Conservation (phyloP, 306 rosid species). For the Acacia melanoxylon region DNA sequence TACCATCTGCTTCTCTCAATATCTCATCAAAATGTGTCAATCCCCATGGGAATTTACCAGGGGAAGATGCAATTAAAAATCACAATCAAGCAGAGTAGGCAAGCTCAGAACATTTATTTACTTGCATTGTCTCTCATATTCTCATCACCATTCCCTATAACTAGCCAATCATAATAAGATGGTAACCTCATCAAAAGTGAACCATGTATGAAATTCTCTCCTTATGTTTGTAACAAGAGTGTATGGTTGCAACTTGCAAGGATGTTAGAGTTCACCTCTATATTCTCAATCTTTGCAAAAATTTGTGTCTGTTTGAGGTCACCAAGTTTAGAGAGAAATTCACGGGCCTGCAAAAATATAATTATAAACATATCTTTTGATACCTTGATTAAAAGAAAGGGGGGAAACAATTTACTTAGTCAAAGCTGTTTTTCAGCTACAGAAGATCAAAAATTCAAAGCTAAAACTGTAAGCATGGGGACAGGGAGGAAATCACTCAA, state of each 20-base stretch:
- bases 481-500: background rate
- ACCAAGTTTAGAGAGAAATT: slow-evolving; percentile 40
- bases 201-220: background rate
- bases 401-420: slow-evolving; percentile 1
- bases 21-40: slow-evolving; percentile 69
- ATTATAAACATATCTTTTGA: background rate
- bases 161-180: background rate
- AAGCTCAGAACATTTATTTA: background rate
- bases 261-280: slow-evolving; percentile 50
- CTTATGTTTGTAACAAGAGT: background rate
- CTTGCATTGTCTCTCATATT: background rate
- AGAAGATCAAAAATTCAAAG: slow-evolving; percentile 8
- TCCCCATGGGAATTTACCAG: slow-evolving; percentile 41
- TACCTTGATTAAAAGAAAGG: background rate
- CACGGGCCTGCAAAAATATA: slow-evolving; percentile 69
- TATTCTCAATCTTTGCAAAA: slow-evolving; percentile 80
- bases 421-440: background rate
- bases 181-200: background rate
- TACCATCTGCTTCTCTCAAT: slow-evolving; percentile 71
- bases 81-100: background rate
- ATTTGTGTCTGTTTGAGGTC: slow-evolving; percentile 73
- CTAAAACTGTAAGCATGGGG: slow-evolving; percentile 21
- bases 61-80: slow-evolving; percentile 17
- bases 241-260: background rate
- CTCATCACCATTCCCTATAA: background rate